Percentiles rank a stretch among this genome's conserved stretches.
Conservation (phyloP, 495 filamentous ascomycete species). For the Durotheca rogersii region DNA sequence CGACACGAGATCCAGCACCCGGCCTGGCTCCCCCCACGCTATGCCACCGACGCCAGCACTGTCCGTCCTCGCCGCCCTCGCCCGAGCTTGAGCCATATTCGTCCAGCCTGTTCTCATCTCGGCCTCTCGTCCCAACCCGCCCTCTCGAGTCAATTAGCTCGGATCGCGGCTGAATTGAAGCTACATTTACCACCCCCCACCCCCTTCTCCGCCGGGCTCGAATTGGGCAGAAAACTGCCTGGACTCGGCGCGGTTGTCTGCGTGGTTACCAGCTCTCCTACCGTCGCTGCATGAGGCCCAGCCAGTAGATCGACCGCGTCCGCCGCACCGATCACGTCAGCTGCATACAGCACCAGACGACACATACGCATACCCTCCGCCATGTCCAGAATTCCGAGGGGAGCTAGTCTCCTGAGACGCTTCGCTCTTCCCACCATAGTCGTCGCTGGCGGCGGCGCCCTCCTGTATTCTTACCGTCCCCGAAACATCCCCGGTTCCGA, state of each 20-base stretch:
- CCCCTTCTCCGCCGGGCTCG: no score
- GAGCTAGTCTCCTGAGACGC: conserved; percentile 34
- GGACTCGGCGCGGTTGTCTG: no score
- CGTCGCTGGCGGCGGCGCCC: conserved; percentile 51
- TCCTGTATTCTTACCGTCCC: conserved; percentile 80
- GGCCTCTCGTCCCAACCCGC: neutral
- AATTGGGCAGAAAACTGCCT: no score
- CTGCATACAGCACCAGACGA: neutral
- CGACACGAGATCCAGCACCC: conserved; percentile 12
- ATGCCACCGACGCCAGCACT: conserved; percentile 2
- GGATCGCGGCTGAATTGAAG: conserved; percentile 7
- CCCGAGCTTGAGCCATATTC: conserved; percentile 18
- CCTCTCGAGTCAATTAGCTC: conserved; percentile 4
- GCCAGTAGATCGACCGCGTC: no score
- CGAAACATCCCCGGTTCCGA: conserved; percentile 84
- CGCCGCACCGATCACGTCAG: conserved; percentile 5
- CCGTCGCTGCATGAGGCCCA: no score
- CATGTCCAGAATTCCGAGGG: conserved; percentile 35
- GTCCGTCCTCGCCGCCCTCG: conserved; percentile 7
- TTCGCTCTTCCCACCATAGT: conserved; percentile 43
- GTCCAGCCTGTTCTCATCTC: neutral
- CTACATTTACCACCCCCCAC: conserved; percentile 12
- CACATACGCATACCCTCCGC: conserved; percentile 1
- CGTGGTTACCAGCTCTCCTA: no score
- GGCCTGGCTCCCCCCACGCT: conserved; percentile 22